Conservation (phyloP, 495 filamentous ascomycete species). For the Daldinia concentrica region DNA sequence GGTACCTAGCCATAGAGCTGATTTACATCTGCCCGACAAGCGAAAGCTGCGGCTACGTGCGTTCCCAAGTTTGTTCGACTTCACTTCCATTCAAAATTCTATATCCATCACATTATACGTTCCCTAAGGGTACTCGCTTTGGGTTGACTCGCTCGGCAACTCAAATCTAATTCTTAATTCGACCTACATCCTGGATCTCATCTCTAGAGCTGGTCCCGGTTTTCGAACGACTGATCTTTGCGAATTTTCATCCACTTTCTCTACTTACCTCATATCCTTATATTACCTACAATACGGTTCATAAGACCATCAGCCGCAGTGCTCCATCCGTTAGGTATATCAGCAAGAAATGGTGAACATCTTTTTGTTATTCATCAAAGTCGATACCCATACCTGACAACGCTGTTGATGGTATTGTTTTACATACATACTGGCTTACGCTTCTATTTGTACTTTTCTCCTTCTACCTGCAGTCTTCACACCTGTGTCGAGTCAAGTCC, state of each 20-base stretch:
- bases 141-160: neutral
- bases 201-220: neutral
- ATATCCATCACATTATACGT: conserved; percentile 13
- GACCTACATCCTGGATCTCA: conserved; percentile 9
- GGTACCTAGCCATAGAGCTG: conserved; percentile 17
- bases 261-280: neutral
- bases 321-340: neutral
- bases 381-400: neutral
- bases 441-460: neutral
- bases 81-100: conserved; percentile 17
- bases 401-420: neutral
- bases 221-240: neutral
- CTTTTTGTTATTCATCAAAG: neutral
- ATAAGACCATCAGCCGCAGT: neutral
- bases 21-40: conserved; percentile 27
- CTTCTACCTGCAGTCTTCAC: neutral
- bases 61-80: conserved; percentile 20
- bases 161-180: conserved; percentile 25
- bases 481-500: neutral
- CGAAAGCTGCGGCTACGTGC: conserved; percentile 37
- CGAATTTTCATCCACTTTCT: neutral
- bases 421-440: neutral
- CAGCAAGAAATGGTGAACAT: neutral
- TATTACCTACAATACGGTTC: neutral
- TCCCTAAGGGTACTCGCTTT: conserved; percentile 4